Evolutionary conservation across 805 yeast genomes (phyloP).

Genomic region (Saturnispora dispora): DNA sequence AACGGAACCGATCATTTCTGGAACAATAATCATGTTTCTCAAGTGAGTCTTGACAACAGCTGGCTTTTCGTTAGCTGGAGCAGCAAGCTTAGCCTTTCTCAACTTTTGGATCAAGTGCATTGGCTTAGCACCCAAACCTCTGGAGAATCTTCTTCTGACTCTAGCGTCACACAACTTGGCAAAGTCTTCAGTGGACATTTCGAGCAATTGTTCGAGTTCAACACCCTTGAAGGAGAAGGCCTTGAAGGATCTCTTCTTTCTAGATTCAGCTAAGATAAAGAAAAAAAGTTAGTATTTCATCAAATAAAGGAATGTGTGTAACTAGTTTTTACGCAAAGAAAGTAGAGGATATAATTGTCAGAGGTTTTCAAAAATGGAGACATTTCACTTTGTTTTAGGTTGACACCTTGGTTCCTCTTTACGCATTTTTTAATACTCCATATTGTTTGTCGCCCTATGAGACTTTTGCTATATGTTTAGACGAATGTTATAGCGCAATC

Average conservation of each 20-base stretch:
- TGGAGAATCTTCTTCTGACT: slow-evolving; percentile 99
- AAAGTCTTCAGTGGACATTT: slow-evolving; percentile 93
- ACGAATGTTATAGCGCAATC: too few relatives aligned
- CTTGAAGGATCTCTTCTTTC: slow-evolving; percentile 88
- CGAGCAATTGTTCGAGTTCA: slow-evolving; percentile 88
- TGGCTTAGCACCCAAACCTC: slow-evolving; percentile 94
- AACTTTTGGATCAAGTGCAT: slow-evolving; percentile 94
- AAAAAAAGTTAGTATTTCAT: slow-evolving; percentile 20
- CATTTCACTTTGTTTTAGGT: too few relatives aligned
- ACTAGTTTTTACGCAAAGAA: too few relatives aligned
- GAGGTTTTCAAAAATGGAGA: too few relatives aligned
- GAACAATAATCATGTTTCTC: slow-evolving; percentile 97
- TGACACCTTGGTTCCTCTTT: too few relatives aligned
- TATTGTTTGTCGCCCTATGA: too few relatives aligned
- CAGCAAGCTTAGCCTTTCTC: slow-evolving; percentile 91
- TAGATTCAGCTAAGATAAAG: slow-evolving; percentile 36
- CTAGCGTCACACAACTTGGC: slow-evolving; percentile 95
- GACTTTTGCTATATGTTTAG: too few relatives aligned
- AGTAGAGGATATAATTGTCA: too few relatives aligned
- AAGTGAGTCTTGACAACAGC: slow-evolving; percentile 97
- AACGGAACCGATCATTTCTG: slow-evolving; percentile 99
- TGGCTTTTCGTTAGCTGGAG: slow-evolving; percentile 93
- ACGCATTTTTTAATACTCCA: too few relatives aligned
- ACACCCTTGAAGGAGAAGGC: slow-evolving; percentile 99
- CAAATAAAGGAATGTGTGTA: neutral